Evolutionary conservation across 108 stramenopile genomes (phyloP).

Genomic region (Cylindrotheca closterium): DNA sequence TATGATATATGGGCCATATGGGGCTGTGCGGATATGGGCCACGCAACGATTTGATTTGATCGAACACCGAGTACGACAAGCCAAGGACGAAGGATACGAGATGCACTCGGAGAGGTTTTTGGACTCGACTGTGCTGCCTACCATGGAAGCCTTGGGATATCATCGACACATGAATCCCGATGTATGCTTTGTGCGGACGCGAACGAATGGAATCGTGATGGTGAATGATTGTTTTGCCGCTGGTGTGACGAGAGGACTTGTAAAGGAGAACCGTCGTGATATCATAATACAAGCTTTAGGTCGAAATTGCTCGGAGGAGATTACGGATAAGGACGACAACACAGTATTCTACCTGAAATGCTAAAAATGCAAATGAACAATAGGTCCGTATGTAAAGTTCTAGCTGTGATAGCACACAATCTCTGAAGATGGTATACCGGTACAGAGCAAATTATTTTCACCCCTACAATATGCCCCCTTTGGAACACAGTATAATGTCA

Average conservation of each 20-base stretch:
- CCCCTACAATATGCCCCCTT: too few relatives aligned
- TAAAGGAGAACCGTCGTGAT: background rate
- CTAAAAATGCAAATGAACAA: too few relatives aligned
- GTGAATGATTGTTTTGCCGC: conserved; percentile 24
- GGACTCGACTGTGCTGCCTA: conserved; percentile 26
- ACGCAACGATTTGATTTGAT: conserved; percentile 39
- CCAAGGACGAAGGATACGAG: conserved; percentile 8
- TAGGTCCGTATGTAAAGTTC: too few relatives aligned
- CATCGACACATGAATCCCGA: conserved; percentile 8
- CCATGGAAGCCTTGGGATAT: conserved; percentile 29
- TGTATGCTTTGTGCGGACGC: conserved; percentile 40
- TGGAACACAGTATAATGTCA: too few relatives aligned
- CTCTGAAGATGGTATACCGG: too few relatives aligned
- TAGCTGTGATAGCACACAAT: too few relatives aligned
- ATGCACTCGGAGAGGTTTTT: conserved; percentile 43
- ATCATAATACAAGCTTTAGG: background rate
- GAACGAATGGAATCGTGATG: conserved; percentile 26
- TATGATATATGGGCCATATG: conserved; percentile 45
- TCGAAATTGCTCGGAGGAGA: background rate
- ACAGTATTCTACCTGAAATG: too few relatives aligned
- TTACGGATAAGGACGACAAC: too few relatives aligned
- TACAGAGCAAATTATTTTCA: too few relatives aligned
- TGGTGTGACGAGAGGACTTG: conserved; percentile 2
- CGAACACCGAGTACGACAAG: conserved; percentile 21
- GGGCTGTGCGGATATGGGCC: conserved; percentile 46